These are phyloP conservation scores for Lumnitzera littorea DNA, from an alignment of 345 rosid species.

Conservation along the genomic window DNA sequence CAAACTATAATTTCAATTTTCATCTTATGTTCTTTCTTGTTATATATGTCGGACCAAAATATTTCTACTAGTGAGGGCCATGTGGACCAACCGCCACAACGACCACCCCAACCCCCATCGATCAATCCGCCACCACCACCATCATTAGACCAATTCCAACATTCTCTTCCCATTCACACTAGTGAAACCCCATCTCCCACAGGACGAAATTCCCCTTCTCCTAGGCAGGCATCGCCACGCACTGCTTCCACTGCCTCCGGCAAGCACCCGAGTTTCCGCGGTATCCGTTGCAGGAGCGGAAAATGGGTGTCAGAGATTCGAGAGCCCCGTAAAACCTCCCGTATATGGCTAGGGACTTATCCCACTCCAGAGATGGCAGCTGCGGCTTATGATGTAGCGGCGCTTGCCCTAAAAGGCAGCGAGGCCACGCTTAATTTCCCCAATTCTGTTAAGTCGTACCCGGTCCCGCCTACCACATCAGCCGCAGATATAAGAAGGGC, in stretches of 20 bases:
- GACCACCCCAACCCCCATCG: not conserved
- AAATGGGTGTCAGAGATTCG: conserved; percentile 97
- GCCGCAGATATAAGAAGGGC: conserved; percentile 61
- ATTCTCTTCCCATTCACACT: conserved; percentile 11
- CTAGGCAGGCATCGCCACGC: conserved; percentile 11
- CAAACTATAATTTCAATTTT: too few relatives aligned
- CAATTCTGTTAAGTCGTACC: conserved; percentile 33
- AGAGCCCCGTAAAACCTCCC: conserved; percentile 74
- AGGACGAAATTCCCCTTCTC: conserved; percentile 13
- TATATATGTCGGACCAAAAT: conserved; percentile 9
- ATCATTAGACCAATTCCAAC: conserved; percentile 14
- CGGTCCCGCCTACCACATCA: conserved; percentile 51
- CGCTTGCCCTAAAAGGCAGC: conserved; percentile 61
- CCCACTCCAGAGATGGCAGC: conserved; percentile 87
- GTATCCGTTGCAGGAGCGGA: conserved; percentile 68
- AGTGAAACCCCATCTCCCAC: conserved; percentile 19
- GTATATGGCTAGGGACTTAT: conserved; percentile 94
- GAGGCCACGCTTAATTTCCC: conserved; percentile 75
- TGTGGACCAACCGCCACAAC: conserved; percentile 3
- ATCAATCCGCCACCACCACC: conserved; percentile 12
- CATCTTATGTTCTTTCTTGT: not conserved
- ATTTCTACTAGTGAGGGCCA: conserved; percentile 3
- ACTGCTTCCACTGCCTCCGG: conserved; percentile 14
- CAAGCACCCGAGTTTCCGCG: conserved; percentile 47
- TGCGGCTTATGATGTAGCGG: conserved; percentile 82